Evolutionary conservation across 345 rosid species (phyloP), one percentile per base, ranked within the genome.

Genomic region (Salix exigua): DNA sequence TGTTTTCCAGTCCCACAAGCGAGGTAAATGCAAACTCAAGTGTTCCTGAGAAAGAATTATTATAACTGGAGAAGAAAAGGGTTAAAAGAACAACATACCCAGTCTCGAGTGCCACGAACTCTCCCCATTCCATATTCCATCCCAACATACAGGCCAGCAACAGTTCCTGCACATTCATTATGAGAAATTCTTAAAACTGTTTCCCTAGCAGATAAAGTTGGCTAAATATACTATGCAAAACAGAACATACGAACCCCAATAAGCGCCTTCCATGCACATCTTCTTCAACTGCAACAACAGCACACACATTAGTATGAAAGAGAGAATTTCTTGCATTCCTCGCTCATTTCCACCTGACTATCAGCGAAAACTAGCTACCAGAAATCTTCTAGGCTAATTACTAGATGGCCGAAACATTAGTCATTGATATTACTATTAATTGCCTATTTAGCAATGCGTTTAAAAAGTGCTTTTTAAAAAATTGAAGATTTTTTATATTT

Each of bases 181-280:
- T 37, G 28, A n/a, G 18, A 18, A 75, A 63, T 60, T 31, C 13
- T 62, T 25, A 62, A 28, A 11, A 33, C 35, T 11, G 66, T 25
- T 62, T 23, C 3, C 16, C 35, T 3, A 9, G 5, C 14, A 6
- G 18, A 17, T 1, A 38, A 8, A 14, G 25, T 21, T 4, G 17
- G n/a, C 9, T 13, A 18, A 19, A 7, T 21, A 46, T 73, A 40
- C 17, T 30, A 37, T 38, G 44, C 19, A 53, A 48, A n/a, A 61
- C 7, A 53, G 16, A 28, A 61, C 60, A 51, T 51, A 73, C 89
- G 81, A 83, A 92, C 99, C 97, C 96, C 97, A 90, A 69, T 87
- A 91, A 72, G 83, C 94, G 79, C 94, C 99, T 86, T 90, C 97
- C 81, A 86, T 88, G 79, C 99, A 95, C 90, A 92, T 87, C 77